Evolutionary conservation across 1,139 yeast species (phyloP), one percentile per base, ranked within the genome.

Genomic region (Entelexis paramagnoliae): DNA sequence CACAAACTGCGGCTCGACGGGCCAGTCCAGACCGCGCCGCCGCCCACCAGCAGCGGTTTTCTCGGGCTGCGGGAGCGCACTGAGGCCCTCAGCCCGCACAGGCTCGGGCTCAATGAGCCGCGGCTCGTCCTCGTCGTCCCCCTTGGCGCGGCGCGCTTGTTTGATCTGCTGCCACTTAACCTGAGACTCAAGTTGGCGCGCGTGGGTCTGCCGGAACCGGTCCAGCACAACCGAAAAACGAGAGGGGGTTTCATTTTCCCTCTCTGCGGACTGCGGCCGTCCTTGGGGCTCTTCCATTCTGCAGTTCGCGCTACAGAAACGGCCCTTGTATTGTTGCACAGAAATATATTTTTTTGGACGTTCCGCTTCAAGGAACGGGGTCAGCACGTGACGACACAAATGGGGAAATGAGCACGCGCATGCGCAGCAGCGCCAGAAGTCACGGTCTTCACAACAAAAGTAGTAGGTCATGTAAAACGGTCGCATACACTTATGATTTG

Each of bases 31-130:
- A 22, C 50, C 56, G 10, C 45, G 55, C 38, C 30, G 46, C 10
- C 20, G n/a, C 7, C 34, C 20, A n/a, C 38, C 46, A 7, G 36
- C 28, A 3, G 24, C 32, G 13, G n/a, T 17, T 5, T 20, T 22
- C 64, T 71, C 79, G 0, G 93, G 94, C 65, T 87, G 95, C 1
- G 96, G 96, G 49, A 89, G 70, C 13, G 96, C 95, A 3, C 75
- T 81, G 46, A 89, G 71, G 44, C 78, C 60, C 16, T 56, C 53
- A 56, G 50, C 61, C 58, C 24, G 44, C 56, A 41, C 54, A n/a
- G 53, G 51, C 29, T 56, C 63, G 17, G 45, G 45, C 28, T 32
- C 42, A 9, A 32, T 11, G 13, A 39, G 35, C 14, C 32, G 34
- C 16, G 29, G 22, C n/a, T 41, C 50, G 4, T 20, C 35, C 11